Evolutionary conservation across 2,329 filamentous ascomycete species (phyloP).

Genomic region (Cercospora canescens): DNA sequence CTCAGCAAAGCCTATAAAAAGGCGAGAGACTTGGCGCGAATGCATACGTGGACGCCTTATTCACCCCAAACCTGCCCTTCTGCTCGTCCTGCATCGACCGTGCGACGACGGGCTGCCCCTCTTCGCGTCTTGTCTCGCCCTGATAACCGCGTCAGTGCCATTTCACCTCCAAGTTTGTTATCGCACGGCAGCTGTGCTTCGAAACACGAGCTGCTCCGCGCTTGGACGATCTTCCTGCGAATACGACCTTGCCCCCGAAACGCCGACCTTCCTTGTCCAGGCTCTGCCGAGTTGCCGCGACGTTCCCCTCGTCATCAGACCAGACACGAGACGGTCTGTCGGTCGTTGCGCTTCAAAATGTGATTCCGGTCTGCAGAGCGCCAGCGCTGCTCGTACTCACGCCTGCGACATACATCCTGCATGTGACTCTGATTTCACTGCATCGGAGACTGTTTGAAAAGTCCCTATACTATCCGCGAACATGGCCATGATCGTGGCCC

Average conservation of each 20-base stretch:
- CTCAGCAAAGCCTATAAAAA: conserved; percentile 2
- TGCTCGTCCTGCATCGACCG: not conserved
- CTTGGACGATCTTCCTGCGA: not conserved
- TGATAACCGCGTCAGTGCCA: not conserved
- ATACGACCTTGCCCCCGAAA: not conserved
- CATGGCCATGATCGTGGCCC: not conserved
- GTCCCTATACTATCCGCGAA: not conserved
- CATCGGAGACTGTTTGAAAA: not conserved
- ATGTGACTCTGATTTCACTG: not conserved
- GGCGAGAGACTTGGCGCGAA: not conserved
- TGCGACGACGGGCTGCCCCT: not conserved
- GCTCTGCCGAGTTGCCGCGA: not conserved
- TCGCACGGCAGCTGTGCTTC: not conserved
- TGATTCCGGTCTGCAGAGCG: not conserved
- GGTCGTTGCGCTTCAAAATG: not conserved
- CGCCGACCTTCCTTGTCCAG: not conserved
- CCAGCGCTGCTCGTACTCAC: too few species aligned
- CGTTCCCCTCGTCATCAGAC: not conserved
- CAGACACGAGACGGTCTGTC: not conserved
- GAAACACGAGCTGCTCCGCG: not conserved
- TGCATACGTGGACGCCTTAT: not conserved
- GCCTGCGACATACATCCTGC: not conserved
- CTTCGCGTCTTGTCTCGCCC: not conserved
- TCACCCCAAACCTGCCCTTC: not conserved
- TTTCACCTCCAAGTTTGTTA: not conserved